phyloP scores from a whole-genome alignment of 2,329 filamentous ascomycete species.

The Claviceps paspali region DNA sequence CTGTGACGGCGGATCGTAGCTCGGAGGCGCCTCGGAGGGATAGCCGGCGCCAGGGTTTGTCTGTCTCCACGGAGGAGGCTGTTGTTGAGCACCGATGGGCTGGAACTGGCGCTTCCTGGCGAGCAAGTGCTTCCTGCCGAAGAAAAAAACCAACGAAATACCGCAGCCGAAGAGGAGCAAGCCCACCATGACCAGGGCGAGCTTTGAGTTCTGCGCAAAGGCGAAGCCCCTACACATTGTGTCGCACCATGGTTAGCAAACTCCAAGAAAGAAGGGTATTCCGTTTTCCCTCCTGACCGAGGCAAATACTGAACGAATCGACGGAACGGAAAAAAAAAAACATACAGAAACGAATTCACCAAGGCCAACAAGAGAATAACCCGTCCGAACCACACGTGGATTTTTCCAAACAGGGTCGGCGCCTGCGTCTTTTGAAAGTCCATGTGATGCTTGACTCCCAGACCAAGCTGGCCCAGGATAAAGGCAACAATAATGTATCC shows the following conservation, averaged over 20 bases:
- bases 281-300: neutral
- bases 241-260: slow-evolving; percentile 4
- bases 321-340: slow-evolving; percentile 3
- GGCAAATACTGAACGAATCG: too few relatives aligned
- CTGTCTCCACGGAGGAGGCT: slow-evolving; percentile 16
- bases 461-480: slow-evolving; percentile 34
- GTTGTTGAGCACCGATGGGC: slow-evolving; percentile 12
- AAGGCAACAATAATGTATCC: slow-evolving; percentile 38
- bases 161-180: slow-evolving; percentile 29
- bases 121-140: slow-evolving; percentile 14
- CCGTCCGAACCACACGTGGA: slow-evolving; percentile 44
- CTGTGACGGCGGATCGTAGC: slow-evolving; percentile 18
- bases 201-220: slow-evolving; percentile 34
- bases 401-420: slow-evolving; percentile 32
- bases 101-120: slow-evolving; percentile 9
- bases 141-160: slow-evolving; percentile 20
- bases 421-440: slow-evolving; percentile 33
- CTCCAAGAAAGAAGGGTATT: too few relatives aligned
- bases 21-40: slow-evolving; percentile 17
- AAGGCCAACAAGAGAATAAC: slow-evolving; percentile 36
- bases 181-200: slow-evolving; percentile 31
- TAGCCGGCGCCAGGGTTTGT: slow-evolving; percentile 11
- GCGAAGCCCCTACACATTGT: slow-evolving; percentile 33
- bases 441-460: slow-evolving; percentile 41
- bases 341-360: slow-evolving; percentile 41